These are phyloP conservation scores for Leccinum subgranulosum DNA, from an alignment of 768 basidiomycete species.

Conservation along the genomic window DNA sequence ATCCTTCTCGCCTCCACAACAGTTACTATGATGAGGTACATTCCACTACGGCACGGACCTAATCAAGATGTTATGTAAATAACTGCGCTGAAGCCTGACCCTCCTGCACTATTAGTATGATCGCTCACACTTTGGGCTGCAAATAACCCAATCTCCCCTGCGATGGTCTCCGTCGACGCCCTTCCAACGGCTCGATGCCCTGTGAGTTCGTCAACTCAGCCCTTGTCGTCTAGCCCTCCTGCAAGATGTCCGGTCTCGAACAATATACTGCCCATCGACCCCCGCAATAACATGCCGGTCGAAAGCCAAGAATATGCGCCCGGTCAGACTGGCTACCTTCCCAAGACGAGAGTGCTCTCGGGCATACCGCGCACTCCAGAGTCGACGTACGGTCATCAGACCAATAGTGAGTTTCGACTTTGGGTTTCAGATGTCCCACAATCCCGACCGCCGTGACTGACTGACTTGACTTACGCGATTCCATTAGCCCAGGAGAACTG, in stretches of 20 bases:
- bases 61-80: neutral
- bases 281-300: conserved; percentile 12
- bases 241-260: conserved; percentile 6
- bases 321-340: neutral
- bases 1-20: neutral
- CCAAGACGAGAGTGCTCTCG: conserved; percentile 1
- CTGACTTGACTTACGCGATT: neutral
- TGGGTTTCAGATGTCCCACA: neutral
- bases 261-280: neutral
- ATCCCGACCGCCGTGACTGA: neutral
- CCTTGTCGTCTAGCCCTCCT: neutral
- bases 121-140: neutral
- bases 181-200: neutral
- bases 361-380: conserved; percentile 9
- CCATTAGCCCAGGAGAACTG: conserved; percentile 7
- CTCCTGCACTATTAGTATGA: neutral
- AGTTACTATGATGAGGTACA: neutral
- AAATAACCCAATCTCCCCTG: neutral
- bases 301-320: conserved; percentile 7
- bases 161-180: neutral
- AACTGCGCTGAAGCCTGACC: neutral
- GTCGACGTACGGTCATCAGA: conserved; percentile 9
- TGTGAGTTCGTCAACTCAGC: neutral
- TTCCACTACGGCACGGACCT: neutral
- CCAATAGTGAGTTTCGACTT: neutral